phyloP scores from a whole-genome alignment of 1,139 yeast genomes.

The Lodderomyces metapsilosis region DNA sequence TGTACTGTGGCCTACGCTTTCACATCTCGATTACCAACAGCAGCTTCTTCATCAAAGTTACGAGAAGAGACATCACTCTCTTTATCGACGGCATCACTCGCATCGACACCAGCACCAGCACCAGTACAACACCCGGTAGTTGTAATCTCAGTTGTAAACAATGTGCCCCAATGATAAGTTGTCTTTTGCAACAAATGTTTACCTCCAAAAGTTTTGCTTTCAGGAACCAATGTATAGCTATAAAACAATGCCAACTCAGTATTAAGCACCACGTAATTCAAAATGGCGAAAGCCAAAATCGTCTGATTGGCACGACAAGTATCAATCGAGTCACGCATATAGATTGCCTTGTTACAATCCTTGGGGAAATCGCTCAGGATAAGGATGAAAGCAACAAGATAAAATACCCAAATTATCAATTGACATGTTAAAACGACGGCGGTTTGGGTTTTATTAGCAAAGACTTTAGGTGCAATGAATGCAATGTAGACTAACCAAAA shows the following conservation, averaged over 20 bases:
- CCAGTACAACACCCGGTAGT: not conserved
- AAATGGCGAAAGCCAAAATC: conserved; percentile 26
- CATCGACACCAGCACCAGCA: not conserved
- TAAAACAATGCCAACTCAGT: conserved; percentile 22
- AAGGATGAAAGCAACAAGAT: conserved; percentile 23
- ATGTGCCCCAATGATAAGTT: conserved; percentile 4
- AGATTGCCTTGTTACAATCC: conserved; percentile 16
- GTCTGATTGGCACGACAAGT: conserved; percentile 29
- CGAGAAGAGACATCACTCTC: not conserved
- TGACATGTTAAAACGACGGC: conserved; percentile 21
- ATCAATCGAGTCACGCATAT: not conserved
- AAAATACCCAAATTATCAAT: conserved; percentile 20
- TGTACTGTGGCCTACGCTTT: too few species aligned
- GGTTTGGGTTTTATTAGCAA: conserved; percentile 14
- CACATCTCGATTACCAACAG: not conserved
- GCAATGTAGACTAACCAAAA: conserved; percentile 24
- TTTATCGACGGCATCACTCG: not conserved
- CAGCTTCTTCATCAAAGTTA: not conserved
- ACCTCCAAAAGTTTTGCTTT: conserved; percentile 9
- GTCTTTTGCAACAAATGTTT: conserved; percentile 4
- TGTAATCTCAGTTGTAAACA: conserved; percentile 1
- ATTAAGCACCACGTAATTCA: conserved; percentile 27
- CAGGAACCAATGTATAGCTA: conserved; percentile 23
- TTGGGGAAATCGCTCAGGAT: conserved; percentile 25
- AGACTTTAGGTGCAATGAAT: conserved; percentile 13